Percentiles rank a stretch among this genome's conserved stretches.
phyloP scores from a whole-genome alignment of 2,329 filamentous ascomycete genomes.

The Fusarium nematophilum region DNA sequence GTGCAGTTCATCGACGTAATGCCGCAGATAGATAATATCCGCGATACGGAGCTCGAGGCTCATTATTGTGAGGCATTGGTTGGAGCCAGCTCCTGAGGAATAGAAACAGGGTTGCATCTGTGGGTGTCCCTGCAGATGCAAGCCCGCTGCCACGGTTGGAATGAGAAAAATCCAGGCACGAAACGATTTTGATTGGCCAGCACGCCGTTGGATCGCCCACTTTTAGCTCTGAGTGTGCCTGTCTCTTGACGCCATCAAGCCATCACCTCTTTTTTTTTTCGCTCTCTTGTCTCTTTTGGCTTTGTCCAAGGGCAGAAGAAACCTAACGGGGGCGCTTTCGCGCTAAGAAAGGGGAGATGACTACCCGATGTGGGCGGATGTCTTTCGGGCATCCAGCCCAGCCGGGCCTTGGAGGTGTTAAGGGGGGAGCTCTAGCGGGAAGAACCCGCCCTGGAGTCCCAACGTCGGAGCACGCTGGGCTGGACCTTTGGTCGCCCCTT shows the following conservation, averaged over 20 bases:
- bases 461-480: slow-evolving; percentile 35
- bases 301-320: slow-evolving; percentile 25
- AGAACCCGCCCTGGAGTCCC: slow-evolving; percentile 17
- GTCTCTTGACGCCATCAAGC: slow-evolving; percentile 34
- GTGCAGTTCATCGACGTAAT: slow-evolving; percentile 20
- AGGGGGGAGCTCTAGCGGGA: slow-evolving; percentile 34
- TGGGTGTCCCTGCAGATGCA: slow-evolving; percentile 33
- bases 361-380: slow-evolving; percentile 33
- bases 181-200: slow-evolving; percentile 23
- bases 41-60: slow-evolving; percentile 4
- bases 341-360: slow-evolving; percentile 36
- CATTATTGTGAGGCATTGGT: slow-evolving; percentile 22
- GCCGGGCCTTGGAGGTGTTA: slow-evolving; percentile 19
- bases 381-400: slow-evolving; percentile 18
- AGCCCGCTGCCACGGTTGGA: slow-evolving; percentile 6
- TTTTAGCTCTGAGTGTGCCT: slow-evolving; percentile 1
- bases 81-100: slow-evolving; percentile 9
- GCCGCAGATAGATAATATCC: slow-evolving; percentile 10
- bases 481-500: slow-evolving; percentile 29
- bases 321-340: slow-evolving; percentile 22
- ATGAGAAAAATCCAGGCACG: slow-evolving; percentile 30
- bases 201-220: slow-evolving; percentile 9
- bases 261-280: neutral
- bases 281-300: slow-evolving; percentile 1
- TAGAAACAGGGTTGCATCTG: slow-evolving; percentile 31